A percentile compares a stretch with the other conserved stretches of the same genome.
Evolutionary conservation across 2,329 filamentous ascomycete genomes (phyloP).

Genomic region (Coleophoma crateriformis): DNA sequence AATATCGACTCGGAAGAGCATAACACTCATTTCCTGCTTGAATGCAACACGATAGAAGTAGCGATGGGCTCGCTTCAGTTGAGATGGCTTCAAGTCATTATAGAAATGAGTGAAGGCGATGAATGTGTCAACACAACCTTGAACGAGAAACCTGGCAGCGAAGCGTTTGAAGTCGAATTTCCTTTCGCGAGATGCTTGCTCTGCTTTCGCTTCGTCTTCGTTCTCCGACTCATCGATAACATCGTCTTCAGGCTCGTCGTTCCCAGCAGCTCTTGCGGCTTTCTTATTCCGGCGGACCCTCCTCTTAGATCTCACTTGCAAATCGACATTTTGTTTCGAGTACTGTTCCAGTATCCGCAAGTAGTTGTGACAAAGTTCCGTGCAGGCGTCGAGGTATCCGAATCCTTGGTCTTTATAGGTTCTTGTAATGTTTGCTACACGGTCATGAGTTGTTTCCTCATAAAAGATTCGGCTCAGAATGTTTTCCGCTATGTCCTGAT

Average conservation of each 20-base stretch:
- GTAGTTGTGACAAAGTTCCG: constrained; percentile 87
- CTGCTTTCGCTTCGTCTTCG: constrained; percentile 68
- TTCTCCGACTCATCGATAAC: constrained; percentile 62
- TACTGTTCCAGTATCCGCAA: constrained; percentile 87
- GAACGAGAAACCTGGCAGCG: constrained; percentile 71
- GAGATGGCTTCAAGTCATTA: constrained; percentile 68
- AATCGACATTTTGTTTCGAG: constrained; percentile 88
- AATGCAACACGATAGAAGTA: constrained; percentile 94
- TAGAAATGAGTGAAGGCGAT: constrained; percentile 76
- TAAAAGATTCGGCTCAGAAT: constrained; percentile 98
- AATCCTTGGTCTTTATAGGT: constrained; percentile 94
- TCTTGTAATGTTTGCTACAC: constrained; percentile 71
- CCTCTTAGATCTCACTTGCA: constrained; percentile 83
- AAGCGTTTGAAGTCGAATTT: constrained; percentile 94
- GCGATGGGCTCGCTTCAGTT: constrained; percentile 86
- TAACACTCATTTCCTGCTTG: constrained; percentile 85
- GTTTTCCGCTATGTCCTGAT: constrained; percentile 96
- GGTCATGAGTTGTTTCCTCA: constrained; percentile 89
- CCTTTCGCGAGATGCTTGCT: constrained; percentile 70
- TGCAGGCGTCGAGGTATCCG: constrained; percentile 86
- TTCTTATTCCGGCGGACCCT: constrained; percentile 70
- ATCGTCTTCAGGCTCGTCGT: constrained; percentile 39
- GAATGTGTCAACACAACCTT: constrained; percentile 86
- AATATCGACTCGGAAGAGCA: constrained; percentile 88
- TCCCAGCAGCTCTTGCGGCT: constrained; percentile 41